These are phyloP conservation scores for Didymella arachidicola DNA, from an alignment of 2,329 filamentous ascomycete species.

Conservation along the genomic window DNA sequence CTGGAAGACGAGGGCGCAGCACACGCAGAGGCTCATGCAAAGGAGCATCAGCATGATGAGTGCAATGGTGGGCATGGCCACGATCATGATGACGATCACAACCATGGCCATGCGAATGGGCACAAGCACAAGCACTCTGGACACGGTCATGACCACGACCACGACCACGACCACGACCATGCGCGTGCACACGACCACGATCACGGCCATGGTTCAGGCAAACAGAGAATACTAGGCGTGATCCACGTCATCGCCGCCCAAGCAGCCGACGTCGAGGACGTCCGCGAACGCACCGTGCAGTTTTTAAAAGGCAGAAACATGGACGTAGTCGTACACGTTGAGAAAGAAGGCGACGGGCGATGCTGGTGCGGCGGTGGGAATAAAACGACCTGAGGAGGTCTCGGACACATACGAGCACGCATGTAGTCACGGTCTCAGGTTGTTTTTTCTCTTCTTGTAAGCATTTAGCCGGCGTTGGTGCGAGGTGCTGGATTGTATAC, in stretches of 20 bases:
- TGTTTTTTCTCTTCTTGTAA: background rate
- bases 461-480: background rate
- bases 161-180: slow-evolving; percentile 42
- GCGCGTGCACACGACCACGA: slow-evolving; percentile 49
- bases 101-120: slow-evolving; percentile 42
- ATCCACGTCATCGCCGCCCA: slow-evolving; percentile 84
- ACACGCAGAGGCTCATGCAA: slow-evolving; percentile 53
- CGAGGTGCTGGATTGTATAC: background rate
- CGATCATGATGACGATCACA: slow-evolving; percentile 42
- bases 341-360: slow-evolving; percentile 76
- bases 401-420: background rate
- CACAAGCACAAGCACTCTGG: slow-evolving; percentile 48
- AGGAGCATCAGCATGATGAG: slow-evolving; percentile 47
- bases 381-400: slow-evolving; percentile 31
- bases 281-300: slow-evolving; percentile 75
- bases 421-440: background rate
- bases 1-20: slow-evolving; percentile 70
- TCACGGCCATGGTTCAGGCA: slow-evolving; percentile 42
- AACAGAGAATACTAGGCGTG: slow-evolving; percentile 73
- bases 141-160: slow-evolving; percentile 37
- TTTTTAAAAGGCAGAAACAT: slow-evolving; percentile 77
- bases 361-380: slow-evolving; percentile 68
- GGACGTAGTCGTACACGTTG: slow-evolving; percentile 86
- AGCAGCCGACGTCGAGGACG: slow-evolving; percentile 79
- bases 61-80: slow-evolving; percentile 35